Percentiles rank a stretch among this genome's conserved stretches.
Conservation (phyloP, 2,329 filamentous ascomycete genomes). For the Fragosphaeria purpurea region DNA sequence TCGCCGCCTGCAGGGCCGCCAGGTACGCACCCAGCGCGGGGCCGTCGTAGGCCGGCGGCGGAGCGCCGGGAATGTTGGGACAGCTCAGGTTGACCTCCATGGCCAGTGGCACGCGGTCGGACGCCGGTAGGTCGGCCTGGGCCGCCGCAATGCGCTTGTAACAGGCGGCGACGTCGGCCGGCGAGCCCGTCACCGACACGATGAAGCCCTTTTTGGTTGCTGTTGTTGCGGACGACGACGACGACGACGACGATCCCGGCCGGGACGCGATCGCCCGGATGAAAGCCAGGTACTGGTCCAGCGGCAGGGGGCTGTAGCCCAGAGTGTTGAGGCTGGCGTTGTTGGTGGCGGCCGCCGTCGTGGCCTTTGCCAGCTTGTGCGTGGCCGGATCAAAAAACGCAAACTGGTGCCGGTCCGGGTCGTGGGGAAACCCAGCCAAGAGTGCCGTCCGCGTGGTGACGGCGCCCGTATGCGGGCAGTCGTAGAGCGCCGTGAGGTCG, state of each 20-base stretch:
- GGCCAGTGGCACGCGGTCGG: constrained; percentile 38
- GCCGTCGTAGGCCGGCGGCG: constrained; percentile 60
- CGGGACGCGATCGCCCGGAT: constrained; percentile 36
- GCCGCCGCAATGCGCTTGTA: constrained; percentile 37
- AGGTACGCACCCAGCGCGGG: constrained; percentile 46
- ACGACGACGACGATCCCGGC: constrained; percentile 2
- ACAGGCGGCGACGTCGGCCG: constrained; percentile 45
- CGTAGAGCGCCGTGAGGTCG: constrained; percentile 53
- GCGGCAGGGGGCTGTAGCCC: constrained; percentile 58
- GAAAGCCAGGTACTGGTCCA: constrained; percentile 49
- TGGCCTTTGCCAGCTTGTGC: constrained; percentile 14
- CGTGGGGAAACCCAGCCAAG: constrained; percentile 53
- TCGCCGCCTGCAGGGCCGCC: constrained; percentile 23
- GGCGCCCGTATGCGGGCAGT: constrained; percentile 54
- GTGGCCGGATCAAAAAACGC: constrained; percentile 46
- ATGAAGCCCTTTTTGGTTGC: constrained; percentile 48
- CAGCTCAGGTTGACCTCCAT: constrained; percentile 74
- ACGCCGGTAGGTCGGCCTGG: constrained; percentile 23
- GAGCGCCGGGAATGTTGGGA: constrained; percentile 59
- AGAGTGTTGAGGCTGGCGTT: constrained; percentile 56
- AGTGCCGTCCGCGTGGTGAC: constrained; percentile 66
- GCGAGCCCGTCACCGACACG: constrained; percentile 59
- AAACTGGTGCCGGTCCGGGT: constrained; percentile 51
- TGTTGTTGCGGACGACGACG: too few relatives aligned
- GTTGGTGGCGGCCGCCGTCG: constrained; percentile 12